Conservation (phyloP, 1,284 basidiomycete genomes). For the Vanrija sp. region DNA sequence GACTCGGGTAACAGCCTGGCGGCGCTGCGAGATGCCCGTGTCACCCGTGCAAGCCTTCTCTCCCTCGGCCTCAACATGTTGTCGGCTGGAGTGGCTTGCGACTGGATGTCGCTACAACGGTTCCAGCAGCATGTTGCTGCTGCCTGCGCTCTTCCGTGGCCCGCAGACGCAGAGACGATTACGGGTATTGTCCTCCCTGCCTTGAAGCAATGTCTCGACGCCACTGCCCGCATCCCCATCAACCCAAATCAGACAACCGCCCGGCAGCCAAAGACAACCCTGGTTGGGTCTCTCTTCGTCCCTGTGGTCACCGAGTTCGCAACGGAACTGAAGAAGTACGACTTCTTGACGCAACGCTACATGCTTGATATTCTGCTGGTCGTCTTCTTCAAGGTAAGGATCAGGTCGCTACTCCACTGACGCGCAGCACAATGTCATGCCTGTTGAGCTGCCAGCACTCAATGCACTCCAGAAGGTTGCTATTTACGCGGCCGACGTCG, state of each 20-base stretch:
- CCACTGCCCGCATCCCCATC: slow-evolving; percentile 20
- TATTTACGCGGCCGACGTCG: slow-evolving; percentile 17
- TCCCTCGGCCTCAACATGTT: slow-evolving; percentile 38
- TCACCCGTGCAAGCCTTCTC: slow-evolving; percentile 25
- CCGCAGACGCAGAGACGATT: slow-evolving; percentile 13
- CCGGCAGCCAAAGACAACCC: slow-evolving; percentile 18
- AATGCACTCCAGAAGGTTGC: slow-evolving; percentile 28
- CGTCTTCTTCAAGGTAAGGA: slow-evolving; percentile 38
- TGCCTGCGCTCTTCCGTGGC: slow-evolving; percentile 27
- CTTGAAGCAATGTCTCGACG: slow-evolving; percentile 32
- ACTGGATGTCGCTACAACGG: slow-evolving; percentile 28
- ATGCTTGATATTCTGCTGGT: slow-evolving; percentile 37
- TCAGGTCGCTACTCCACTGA: not conserved
- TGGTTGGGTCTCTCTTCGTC: slow-evolving; percentile 38
- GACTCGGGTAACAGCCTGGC: slow-evolving; percentile 17
- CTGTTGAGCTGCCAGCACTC: slow-evolving; percentile 31
- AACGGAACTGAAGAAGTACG: slow-evolving; percentile 20
- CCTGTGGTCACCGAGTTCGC: slow-evolving; percentile 33
- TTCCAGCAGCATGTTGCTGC: slow-evolving; percentile 42
- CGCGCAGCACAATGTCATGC: slow-evolving; percentile 27
- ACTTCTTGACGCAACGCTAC: slow-evolving; percentile 26
- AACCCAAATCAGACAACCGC: slow-evolving; percentile 6
- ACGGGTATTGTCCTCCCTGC: slow-evolving; percentile 31
- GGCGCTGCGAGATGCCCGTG: slow-evolving; percentile 28
- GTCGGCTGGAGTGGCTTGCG: slow-evolving; percentile 26